phyloP scores from a whole-genome alignment of 306 rosid genomes.

The Amphicarpaea edgeworthii region DNA sequence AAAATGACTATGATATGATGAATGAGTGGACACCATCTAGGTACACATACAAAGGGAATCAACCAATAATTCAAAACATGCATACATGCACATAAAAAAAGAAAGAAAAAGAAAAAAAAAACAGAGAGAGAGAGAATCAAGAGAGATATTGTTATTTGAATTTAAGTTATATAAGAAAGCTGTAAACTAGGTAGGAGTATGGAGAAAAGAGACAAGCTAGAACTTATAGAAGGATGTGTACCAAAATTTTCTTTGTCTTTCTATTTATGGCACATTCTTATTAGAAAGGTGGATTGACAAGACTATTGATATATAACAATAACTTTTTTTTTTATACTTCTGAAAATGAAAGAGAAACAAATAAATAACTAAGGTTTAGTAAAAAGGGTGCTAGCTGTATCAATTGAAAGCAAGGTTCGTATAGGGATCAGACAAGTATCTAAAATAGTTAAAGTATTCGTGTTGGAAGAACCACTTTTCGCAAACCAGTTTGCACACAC shows the following conservation, averaged over 20 bases:
- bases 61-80: neutral
- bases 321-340: too few species aligned
- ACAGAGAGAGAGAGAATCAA: neutral
- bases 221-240: conserved; percentile 37
- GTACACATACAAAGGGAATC: conserved; percentile 16
- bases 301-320: conserved; percentile 41
- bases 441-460: too few species aligned
- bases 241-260: conserved; percentile 14
- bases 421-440: too few species aligned
- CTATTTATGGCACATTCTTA: conserved; percentile 32
- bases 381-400: too few species aligned
- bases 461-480: too few species aligned
- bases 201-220: conserved; percentile 45
- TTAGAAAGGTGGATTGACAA: conserved; percentile 43
- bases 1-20: neutral
- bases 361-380: too few species aligned
- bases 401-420: too few species aligned
- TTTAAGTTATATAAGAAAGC: neutral
- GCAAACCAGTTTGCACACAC: too few species aligned
- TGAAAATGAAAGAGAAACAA: too few species aligned
- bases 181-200: neutral
- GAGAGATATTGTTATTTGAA: conserved; percentile 12
- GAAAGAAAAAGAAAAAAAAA: too few species aligned
- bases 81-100: neutral
- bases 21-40: neutral